These are phyloP conservation scores for Pseudisothecium myosuroides DNA, from an alignment of 225 moss, liverwort and hornwort genomes.

Conservation along the genomic window DNA sequence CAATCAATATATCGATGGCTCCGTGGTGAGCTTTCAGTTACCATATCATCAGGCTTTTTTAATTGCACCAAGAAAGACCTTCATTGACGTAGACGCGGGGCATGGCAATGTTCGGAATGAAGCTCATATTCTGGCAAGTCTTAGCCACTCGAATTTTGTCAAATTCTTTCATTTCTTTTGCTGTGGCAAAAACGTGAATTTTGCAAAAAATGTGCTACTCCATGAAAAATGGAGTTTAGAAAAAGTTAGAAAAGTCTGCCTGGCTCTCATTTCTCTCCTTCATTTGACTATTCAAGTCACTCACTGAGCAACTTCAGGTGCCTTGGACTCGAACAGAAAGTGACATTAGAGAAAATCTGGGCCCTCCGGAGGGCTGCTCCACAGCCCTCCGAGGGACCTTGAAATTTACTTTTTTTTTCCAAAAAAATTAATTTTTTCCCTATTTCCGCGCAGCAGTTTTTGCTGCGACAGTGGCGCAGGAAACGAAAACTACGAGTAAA, in stretches of 20 bases:
- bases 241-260: not conserved
- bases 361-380: too few relatives aligned
- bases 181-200: accelerated
- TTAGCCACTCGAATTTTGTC: not conserved
- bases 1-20: not conserved
- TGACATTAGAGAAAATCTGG: too few relatives aligned
- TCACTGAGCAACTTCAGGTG: not conserved
- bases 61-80: not conserved
- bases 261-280: not conserved
- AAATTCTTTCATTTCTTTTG: not conserved
- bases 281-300: not conserved
- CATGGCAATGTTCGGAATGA: accelerated
- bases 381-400: too few relatives aligned
- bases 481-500: too few relatives aligned
- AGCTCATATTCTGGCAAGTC: not conserved
- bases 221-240: not conserved
- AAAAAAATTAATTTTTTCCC: too few relatives aligned
- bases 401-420: too few relatives aligned
- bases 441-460: too few relatives aligned
- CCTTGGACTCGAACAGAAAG: not conserved
- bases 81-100: too few relatives aligned
- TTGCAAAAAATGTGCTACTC: not conserved
- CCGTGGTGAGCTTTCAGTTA: not conserved
- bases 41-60: not conserved
- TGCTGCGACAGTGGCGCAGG: too few relatives aligned